These are phyloP conservation scores for Balakata baccata DNA, from an alignment of 345 rosid genomes.

Conservation along the genomic window DNA sequence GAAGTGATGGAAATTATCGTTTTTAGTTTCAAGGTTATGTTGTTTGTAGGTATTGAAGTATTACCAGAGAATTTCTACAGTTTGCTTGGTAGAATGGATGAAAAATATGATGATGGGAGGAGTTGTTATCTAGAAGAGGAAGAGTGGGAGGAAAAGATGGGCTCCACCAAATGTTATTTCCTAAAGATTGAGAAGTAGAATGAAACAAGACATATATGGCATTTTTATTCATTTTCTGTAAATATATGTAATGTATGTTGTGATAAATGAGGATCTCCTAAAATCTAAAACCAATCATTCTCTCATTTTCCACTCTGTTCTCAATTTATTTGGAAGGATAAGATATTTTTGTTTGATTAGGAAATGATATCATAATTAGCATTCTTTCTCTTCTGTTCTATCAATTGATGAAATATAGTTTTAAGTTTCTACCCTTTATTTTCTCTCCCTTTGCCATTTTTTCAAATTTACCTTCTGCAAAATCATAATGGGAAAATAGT, in stretches of 20 bases:
- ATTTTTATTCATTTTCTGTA: too few relatives aligned
- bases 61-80: not conserved
- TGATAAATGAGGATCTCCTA: too few relatives aligned
- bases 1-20: not conserved
- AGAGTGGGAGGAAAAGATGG: not conserved
- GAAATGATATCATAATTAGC: too few relatives aligned
- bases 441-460: not conserved
- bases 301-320: not conserved
- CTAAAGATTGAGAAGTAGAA: too few relatives aligned
- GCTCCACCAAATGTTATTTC: too few relatives aligned
- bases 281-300: not conserved
- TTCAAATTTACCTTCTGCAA: not conserved
- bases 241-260: too few relatives aligned
- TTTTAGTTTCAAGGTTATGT: not conserved
- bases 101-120: not conserved
- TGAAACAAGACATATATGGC: too few relatives aligned
- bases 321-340: too few relatives aligned
- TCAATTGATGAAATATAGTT: not conserved
- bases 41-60: not conserved
- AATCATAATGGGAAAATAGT: not conserved
- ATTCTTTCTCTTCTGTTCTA: not conserved
- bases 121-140: too few relatives aligned
- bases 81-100: not conserved
- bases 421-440: not conserved
- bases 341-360: too few relatives aligned